Evolutionary conservation across 257 asterid species (phyloP).

Genomic region (Solanum medicagineum): DNA sequence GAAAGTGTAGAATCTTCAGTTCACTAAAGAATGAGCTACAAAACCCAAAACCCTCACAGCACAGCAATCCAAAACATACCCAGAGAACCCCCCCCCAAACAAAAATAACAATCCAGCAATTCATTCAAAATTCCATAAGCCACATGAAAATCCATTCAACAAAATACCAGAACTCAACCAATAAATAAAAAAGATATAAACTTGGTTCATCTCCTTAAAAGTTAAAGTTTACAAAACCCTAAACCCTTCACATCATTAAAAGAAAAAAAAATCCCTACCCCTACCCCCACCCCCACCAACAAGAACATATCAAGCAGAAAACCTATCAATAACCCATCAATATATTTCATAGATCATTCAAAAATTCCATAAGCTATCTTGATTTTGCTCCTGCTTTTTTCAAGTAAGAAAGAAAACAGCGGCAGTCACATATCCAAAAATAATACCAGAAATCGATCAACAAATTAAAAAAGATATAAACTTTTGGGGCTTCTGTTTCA

Average conservation of each 20-base stretch:
- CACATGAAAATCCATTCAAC: neutral
- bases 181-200: constrained; percentile 22
- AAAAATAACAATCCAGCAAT: neutral
- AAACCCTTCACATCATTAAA: neutral
- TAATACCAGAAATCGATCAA: neutral
- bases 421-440: neutral
- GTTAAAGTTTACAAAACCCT: constrained; percentile 48
- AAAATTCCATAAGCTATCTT: neutral
- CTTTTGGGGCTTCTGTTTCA: neutral
- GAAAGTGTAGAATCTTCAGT: constrained; percentile 40
- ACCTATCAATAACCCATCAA: neutral
- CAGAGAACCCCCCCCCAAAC: neutral
- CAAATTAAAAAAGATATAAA: neutral
- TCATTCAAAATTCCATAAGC: neutral
- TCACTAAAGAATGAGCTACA: neutral
- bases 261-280: neutral
- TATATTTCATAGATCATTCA: neutral
- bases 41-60: neutral
- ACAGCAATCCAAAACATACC: neutral
- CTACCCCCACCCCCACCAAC: neutral
- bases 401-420: neutral
- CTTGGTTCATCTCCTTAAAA: constrained; percentile 92
- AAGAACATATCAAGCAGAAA: neutral
- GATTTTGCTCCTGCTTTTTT: neutral
- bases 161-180: neutral